Base-by-base conservation (phyloP, 768 basidiomycete genomes). In the Tubosaeta brunneosetosa region DNA sequence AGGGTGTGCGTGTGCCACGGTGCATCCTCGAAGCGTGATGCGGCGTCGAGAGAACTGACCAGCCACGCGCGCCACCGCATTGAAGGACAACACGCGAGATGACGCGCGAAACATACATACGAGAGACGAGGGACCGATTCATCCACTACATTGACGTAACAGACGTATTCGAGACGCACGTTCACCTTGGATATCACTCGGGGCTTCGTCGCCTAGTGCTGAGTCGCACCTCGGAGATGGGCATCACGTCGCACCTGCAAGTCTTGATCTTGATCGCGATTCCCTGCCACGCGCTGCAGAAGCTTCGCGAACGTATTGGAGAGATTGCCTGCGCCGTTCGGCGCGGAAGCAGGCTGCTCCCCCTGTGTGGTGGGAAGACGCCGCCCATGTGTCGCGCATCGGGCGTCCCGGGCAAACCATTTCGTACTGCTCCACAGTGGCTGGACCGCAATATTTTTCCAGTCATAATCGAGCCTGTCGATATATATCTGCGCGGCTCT, bases 281-380 rank as follows among this genome's bases (percentile, higher is more conserved):
- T 47, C 31, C 22, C 55, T 53, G 2, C 58, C 31, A n/a, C 40
- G 69, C 27, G 69, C 22, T 42, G 41, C 25, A 3, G 22, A 5
- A 81, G 56, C 82, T 84, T 64, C 76, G 69, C 49, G 82, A 84
- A 58, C 49, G 81, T 84, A 58, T 80, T 82, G 55, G 80, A 77
- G 59, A 70, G 61, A 55, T 66, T 63, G 9, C 66, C 55, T 19
- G 61, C 50, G 22, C 59, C 67, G 42, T 58, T 60, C 14, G 55
- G 47, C 6, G 52, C 53, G 49, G 60, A 61, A 38, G 55, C 41
- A 22, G 44, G 55, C 55, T 43, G 60, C 37, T 59, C 62, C 57
- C 51, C 53, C 51, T 50, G 59, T 53, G 48, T 47, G 49, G 50
- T 27, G 22, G 54, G 41, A 61, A 66, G 37, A 62, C 62, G 7